Base-by-base conservation (phyloP, 2,329 filamentous ascomycete genomes). In the Nothopassalora personata region DNA sequence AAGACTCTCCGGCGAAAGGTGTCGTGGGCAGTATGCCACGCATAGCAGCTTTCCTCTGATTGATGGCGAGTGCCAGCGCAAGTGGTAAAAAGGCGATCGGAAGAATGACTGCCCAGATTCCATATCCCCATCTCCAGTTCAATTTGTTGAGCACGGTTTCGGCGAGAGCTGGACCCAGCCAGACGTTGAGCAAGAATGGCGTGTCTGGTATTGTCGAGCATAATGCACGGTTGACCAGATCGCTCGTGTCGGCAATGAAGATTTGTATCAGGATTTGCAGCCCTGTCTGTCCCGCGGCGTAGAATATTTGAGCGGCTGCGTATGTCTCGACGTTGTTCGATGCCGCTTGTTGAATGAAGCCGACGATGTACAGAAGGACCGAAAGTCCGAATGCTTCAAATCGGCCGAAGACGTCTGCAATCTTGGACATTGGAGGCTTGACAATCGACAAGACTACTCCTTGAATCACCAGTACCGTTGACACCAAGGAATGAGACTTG, bases 41-140 rank as follows among this genome's bases (percentile, higher is more conserved):
- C 60, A 76, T 78, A 62, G 80, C 79, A 8, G 81, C 81, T 58
- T 79, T 80, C 6, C 77, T 75, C 62, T 79, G 76, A 65, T 82
- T 83, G 56, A 80, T 66, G 60, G 79, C 79, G 5, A 86, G 70
- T 4, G 81, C 78, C 11, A 80, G 65, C 3, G 79, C 77, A 3
- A 86, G 73, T 0, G 84, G 83, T 1, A 83, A 67, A 58, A 83
- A 85, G 11, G 79, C 77, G 0, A 81, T 66, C 9, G 84, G 84
- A 2, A 86, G 70, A n/a, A 86, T 76, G 52, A 87, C 77, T 8
- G 80, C 79, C 83, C 83, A 87, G 64, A 86, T 82, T 33, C 79
- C 84, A 65, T 85, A 85, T 6, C 83, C 83, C 83, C 82, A 86
- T 68, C 83, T 75, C 84, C 84, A 86, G n/a, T 72, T 77, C 1